Evolutionary conservation across 192 early-diverging fungal species (phyloP), one percentile per base, ranked within the genome.

Genomic region (Chytriomyces hyalinus): DNA sequence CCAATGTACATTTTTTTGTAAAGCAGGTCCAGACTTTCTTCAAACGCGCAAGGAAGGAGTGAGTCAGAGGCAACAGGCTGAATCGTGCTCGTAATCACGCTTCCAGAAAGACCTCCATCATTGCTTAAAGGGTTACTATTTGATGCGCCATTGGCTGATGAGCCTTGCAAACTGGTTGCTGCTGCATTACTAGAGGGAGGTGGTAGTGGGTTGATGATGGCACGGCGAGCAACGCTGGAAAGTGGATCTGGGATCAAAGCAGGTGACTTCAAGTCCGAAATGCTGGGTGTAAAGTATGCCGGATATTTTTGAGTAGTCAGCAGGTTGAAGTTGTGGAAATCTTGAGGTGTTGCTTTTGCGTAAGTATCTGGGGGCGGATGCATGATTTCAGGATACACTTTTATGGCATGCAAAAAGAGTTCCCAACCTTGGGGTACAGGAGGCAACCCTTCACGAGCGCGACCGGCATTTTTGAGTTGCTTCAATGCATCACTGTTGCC

Each of bases 341-440:
- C 93, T 20, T 86, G 77, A 4, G 92, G 92, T 2, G 86, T 85
- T 0, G 89, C 80, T 80, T 93, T 93, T 17, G 84, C 78, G 50
- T 72, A 78, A 26, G 72, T 26, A 20, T 71, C 80, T 80, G 60
- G 49, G 49, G 82, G 61, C 20, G 36, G 62, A 49, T 20, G 13
- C 22, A 65, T 20, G n/a, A n/a, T 70, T 70, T 70, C 46, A 63
- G 11, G 75, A n/a, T 45, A 68, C 26, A 3, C 26, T 43, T 6
- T 22, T n/a, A 13, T 20, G 26, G 22, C 24, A 20, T 28, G 65
- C 36, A 24, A 36, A 75, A 24, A 72, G 20, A 15, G 28, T 47
- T 47, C 6, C 6, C n/a, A 22, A 70, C 62, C 63, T 43, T 67
- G 36, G 50, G 47, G 36, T n/a, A 85, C 28, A 15, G 75, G 62